These are phyloP conservation scores for Esteya vermicola DNA, from an alignment of 2,329 filamentous ascomycete genomes.

Conservation along the genomic window DNA sequence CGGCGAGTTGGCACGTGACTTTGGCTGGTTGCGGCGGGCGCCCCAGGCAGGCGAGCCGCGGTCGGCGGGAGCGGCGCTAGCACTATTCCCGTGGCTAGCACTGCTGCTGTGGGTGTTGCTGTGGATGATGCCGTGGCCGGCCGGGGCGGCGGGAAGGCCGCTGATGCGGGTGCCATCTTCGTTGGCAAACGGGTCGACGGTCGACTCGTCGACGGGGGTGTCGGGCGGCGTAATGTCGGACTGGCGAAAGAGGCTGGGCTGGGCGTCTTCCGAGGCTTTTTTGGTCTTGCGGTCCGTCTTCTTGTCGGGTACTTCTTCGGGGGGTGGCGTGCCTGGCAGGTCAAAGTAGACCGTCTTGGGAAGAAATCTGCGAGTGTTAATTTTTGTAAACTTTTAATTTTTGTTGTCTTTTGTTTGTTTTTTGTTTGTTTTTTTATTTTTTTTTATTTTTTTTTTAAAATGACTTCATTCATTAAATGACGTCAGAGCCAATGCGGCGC, in stretches of 20 bases:
- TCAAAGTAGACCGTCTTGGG: conserved; percentile 88
- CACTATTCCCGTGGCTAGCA: too few relatives aligned
- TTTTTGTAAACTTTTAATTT: conserved; percentile 2
- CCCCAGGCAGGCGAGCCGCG: conserved; percentile 69
- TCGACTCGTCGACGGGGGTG: conserved; percentile 35
- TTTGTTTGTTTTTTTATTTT: neutral
- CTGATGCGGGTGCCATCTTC: conserved; percentile 44
- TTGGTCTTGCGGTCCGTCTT: conserved; percentile 12
- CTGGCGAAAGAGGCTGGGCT: conserved; percentile 38
- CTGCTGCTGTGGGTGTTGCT: too few relatives aligned
- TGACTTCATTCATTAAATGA: conserved; percentile 2
- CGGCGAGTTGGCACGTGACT: conserved; percentile 56
- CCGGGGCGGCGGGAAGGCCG: conserved; percentile 34
- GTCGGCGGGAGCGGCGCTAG: conserved; percentile 55
- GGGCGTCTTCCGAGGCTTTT: conserved; percentile 17
- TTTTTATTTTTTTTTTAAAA: too few relatives aligned
- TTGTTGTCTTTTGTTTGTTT: neutral
- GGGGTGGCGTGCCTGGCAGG: conserved; percentile 38
- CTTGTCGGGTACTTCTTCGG: conserved; percentile 9
- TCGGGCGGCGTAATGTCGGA: conserved; percentile 39
- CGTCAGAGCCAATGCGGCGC: conserved; percentile 5
- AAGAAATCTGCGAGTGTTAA: conserved; percentile 54
- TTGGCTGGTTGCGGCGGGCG: conserved; percentile 60
- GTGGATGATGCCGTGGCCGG: too few relatives aligned
- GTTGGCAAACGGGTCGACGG: conserved; percentile 38